phyloP scores from a whole-genome alignment of 371 early-diverging fungal genomes.

The Rhizopus stolonifer region DNA sequence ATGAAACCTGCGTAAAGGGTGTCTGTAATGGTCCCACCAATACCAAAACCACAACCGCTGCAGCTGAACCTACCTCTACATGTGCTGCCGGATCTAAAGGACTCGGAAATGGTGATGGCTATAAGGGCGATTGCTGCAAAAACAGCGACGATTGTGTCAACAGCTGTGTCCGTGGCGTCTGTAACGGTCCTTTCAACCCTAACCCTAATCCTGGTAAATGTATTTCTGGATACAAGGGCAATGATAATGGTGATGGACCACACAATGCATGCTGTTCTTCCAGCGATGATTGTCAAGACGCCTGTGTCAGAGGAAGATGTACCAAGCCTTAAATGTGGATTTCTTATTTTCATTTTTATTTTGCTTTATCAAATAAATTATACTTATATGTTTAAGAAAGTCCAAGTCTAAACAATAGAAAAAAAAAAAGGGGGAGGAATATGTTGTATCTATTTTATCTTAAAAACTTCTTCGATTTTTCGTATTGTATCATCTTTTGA shows the following conservation, averaged over 20 bases:
- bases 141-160: neutral
- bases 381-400: too few species aligned
- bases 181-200: conserved; percentile 7
- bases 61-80: neutral
- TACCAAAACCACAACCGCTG: neutral
- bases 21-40: neutral
- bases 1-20: neutral
- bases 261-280: conserved; percentile 7
- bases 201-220: neutral
- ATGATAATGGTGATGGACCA: conserved; percentile 6
- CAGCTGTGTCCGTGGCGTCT: conserved; percentile 1
- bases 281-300: conserved; percentile 10
- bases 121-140: conserved; percentile 1
- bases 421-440: neutral
- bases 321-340: conserved; percentile 1
- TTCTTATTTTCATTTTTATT: neutral
- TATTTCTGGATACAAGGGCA: neutral
- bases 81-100: neutral
- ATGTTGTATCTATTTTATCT: neutral
- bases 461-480: conserved; percentile 15
- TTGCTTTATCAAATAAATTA: too few species aligned
- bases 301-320: conserved; percentile 14
- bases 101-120: neutral
- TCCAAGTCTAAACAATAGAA: too few species aligned
- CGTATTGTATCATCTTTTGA: conserved; percentile 25